These are phyloP conservation scores for Silene noctiflora DNA, from an alignment of 179 eudicot genomes.

Conservation along the genomic window DNA sequence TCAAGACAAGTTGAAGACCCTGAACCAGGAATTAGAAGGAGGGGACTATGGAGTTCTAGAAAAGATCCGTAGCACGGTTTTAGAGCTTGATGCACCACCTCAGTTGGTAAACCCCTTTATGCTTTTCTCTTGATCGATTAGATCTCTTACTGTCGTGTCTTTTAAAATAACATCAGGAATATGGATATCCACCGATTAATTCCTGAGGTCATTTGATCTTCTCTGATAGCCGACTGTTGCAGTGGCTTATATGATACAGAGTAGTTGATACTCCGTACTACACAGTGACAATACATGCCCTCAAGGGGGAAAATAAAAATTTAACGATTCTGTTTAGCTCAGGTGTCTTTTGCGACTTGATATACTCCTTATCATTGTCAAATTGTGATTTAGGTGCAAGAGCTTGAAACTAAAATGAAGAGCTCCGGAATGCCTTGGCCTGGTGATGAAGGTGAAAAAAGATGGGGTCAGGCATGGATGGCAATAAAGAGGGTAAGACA, in stretches of 20 bases:
- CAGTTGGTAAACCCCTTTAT: conserved; percentile 54
- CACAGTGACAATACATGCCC: neutral
- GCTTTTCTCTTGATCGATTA: neutral
- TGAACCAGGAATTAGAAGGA: conserved; percentile 51
- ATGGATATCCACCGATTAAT: neutral
- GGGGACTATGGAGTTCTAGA: conserved; percentile 60
- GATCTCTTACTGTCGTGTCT: neutral
- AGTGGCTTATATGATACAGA: too few species aligned
- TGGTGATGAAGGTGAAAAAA: conserved; percentile 83
- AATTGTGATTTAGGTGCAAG: conserved; percentile 54
- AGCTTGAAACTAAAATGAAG: conserved; percentile 72
- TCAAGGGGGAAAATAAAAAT: too few species aligned
- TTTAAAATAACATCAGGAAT: neutral
- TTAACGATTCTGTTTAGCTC: too few species aligned
- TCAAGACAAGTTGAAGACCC: conserved; percentile 46
- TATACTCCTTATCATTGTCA: neutral
- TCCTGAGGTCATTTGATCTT: too few species aligned
- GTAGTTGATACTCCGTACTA: neutral
- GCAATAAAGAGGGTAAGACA: conserved; percentile 81
- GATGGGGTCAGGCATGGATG: conserved; percentile 98
- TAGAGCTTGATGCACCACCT: conserved; percentile 79
- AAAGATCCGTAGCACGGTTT: conserved; percentile 71
- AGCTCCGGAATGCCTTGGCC: conserved; percentile 99
- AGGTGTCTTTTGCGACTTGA: neutral
- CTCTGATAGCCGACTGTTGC: too few species aligned